phyloP scores from a whole-genome alignment of 176 grass and related monocot genomes.

The Eragrostis nindensis region DNA sequence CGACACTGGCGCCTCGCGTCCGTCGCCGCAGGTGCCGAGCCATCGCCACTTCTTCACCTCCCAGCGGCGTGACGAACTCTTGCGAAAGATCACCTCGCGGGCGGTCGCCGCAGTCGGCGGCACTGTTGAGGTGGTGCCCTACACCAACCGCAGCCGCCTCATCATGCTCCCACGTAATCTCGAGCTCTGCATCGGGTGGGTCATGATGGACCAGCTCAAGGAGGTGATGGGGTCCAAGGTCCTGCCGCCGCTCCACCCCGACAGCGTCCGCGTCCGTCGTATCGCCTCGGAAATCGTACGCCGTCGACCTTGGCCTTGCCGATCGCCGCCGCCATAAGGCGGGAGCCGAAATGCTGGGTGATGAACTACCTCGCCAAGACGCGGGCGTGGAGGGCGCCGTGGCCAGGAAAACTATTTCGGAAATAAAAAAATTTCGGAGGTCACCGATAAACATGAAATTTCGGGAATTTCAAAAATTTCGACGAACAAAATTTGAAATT shows the following conservation, averaged over 20 bases:
- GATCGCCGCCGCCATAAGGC: slow-evolving; percentile 24
- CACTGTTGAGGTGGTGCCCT: slow-evolving; percentile 82
- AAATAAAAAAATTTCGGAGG: too few species aligned
- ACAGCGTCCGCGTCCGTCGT: slow-evolving; percentile 77
- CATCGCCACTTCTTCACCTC: too few species aligned
- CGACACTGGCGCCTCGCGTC: too few species aligned
- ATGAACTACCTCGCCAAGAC: slow-evolving; percentile 18
- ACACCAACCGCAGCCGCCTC: slow-evolving; percentile 79
- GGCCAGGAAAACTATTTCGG: too few species aligned
- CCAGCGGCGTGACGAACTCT: too few species aligned
- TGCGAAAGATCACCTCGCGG: slow-evolving; percentile 49
- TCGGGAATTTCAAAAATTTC: too few species aligned
- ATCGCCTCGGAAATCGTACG: slow-evolving; percentile 80
- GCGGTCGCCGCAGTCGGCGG: slow-evolving; percentile 62
- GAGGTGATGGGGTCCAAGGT: slow-evolving; percentile 61
- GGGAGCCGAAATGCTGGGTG: slow-evolving; percentile 16
- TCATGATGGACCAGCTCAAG: slow-evolving; percentile 67
- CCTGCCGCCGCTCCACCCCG: slow-evolving; percentile 86
- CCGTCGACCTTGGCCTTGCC: slow-evolving; percentile 62
- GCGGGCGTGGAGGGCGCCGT: too few species aligned
- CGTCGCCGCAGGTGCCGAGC: too few species aligned
- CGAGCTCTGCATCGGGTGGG: slow-evolving; percentile 78
- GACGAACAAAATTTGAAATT: too few species aligned
- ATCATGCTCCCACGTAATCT: slow-evolving; percentile 55
- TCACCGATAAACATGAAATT: too few species aligned